Conservation (phyloP, 78 protist genomes). For the Neovahlkampfia damariscottae region DNA sequence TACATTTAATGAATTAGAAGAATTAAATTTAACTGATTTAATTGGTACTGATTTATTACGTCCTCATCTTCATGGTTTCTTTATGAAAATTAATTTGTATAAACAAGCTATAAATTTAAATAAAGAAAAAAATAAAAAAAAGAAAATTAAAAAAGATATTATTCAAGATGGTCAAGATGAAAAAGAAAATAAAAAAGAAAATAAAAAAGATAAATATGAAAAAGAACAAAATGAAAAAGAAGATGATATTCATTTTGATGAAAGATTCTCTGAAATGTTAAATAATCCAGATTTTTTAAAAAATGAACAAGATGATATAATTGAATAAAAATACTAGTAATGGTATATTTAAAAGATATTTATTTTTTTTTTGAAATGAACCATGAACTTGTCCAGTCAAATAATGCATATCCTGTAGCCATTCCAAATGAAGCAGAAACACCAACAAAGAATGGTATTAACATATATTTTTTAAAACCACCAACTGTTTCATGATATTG, state of each 20-base stretch:
- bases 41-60: constrained; percentile 52
- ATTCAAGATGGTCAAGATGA: not conserved
- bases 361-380: no score
- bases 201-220: not conserved
- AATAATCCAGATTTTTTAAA: no score
- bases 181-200: not conserved
- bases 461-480: no score
- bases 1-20: constrained; percentile 68
- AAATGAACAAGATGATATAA: no score
- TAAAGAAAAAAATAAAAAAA: not conserved
- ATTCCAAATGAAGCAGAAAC: no score
- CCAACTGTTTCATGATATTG: no score
- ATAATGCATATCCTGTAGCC: no score
- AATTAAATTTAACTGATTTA: constrained; percentile 16
- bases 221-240: not conserved
- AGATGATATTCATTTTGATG: not conserved
- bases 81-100: constrained; percentile 56
- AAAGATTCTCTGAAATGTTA: no score
- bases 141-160: not conserved
- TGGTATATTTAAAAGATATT: no score
- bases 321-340: no score
- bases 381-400: no score
- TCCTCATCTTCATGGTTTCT: constrained; percentile 92
- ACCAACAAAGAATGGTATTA: no score
- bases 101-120: not conserved